Percentiles rank a stretch among this genome's conserved stretches.
Conservation (phyloP, 2,329 filamentous ascomycete genomes). For the Aspergillus felis region DNA sequence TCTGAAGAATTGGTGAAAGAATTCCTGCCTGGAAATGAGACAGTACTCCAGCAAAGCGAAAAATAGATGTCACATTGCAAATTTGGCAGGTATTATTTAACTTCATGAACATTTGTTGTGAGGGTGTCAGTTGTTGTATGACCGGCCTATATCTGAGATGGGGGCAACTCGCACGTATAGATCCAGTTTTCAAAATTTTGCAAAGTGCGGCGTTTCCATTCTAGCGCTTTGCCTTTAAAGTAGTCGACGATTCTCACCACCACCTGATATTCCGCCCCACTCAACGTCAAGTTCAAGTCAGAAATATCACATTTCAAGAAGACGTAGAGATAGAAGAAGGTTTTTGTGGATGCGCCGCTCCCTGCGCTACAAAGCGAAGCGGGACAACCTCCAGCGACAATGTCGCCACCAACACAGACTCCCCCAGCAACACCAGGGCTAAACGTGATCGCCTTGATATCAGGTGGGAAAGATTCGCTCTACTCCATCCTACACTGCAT, state of each 20-base stretch:
- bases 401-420: slow-evolving; percentile 32
- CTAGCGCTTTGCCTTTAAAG: neutral
- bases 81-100: neutral
- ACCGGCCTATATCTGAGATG: neutral
- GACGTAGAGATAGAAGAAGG: neutral
- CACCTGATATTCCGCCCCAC: neutral
- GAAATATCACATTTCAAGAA: neutral
- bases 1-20: slow-evolving; percentile 7
- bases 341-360: neutral
- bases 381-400: slow-evolving; percentile 19
- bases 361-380: neutral
- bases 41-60: neutral
- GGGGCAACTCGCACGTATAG: neutral
- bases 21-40: neutral
- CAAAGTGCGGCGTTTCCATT: neutral
- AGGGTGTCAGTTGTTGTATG: neutral
- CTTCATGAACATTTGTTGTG: neutral
- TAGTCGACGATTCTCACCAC: neutral
- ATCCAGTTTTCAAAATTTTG: neutral
- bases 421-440: slow-evolving; percentile 29
- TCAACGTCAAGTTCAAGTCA: too few species aligned
- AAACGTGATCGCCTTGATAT: slow-evolving; percentile 87
- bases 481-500: slow-evolving; percentile 89
- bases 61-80: neutral
- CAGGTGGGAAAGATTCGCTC: slow-evolving; percentile 95